Evolutionary conservation across 495 filamentous ascomycete genomes (phyloP), one percentile per base, ranked within the genome.

Genomic region (Penicillium goetzii): DNA sequence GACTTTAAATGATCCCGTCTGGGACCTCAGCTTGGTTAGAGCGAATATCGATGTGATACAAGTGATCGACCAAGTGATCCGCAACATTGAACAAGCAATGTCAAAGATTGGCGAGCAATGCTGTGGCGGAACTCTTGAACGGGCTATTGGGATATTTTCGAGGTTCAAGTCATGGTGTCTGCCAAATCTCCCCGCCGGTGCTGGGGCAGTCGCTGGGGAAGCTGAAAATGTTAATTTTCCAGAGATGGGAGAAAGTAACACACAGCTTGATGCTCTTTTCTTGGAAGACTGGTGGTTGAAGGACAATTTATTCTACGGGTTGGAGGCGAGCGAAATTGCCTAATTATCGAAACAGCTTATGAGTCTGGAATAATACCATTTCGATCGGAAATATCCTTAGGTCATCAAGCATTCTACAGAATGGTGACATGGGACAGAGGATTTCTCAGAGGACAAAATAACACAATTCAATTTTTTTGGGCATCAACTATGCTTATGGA

Each of bases 61-160:
- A 26, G 62, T 62, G 45, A 63, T 74, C 41, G 56, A 66, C n/a
- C 63, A 68, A 54, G 15, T 76, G 40, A 38, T 61, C 34, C 21
- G n/a, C 17, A 61, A 61, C n/a, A 53, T 55, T 33, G 11, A 61
- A 12, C 47, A 25, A 30, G 34, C 47, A 6, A 61, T 52, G 49
- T 9, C 59, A 3, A 33, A 50, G 21, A n/a, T 52, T 8, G 50
- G 59, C 7, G 59, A 61, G 11, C 30, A 61, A 30, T 61, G 33
- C 14, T 23, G 50, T 11, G 34, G 50, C 17, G 59, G 59, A 49
- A 2, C 53, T 1, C 33, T 61, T 9, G 59, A 61, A 34, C 50
- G 49, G 4, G 33, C 59, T 17, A 61, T 36, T 0, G 49, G 51
- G 15, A 61, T 55, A 28, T 55, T 61, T 30, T 5, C 23, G 12